Percentiles rank a stretch among this genome's conserved stretches.
Conservation (phyloP, 768 basidiomycete genomes). For the Pisolithus orientalis region DNA sequence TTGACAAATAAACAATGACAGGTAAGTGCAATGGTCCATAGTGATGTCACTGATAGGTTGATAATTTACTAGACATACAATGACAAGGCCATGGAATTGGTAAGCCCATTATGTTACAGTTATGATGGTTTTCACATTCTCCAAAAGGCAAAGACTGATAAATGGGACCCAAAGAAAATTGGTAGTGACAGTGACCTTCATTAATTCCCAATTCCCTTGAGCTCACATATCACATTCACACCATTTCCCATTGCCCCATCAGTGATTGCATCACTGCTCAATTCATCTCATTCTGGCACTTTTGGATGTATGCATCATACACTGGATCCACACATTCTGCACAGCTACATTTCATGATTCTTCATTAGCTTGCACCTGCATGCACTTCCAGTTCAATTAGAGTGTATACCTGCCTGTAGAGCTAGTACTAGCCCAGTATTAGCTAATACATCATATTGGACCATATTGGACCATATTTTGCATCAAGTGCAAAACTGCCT, state of each 20-base stretch:
- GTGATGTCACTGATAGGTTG: too few species aligned
- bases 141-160: background rate
- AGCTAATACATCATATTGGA: too few species aligned
- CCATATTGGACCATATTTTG: too few species aligned
- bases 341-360: background rate
- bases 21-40: too few species aligned
- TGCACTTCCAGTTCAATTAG: background rate
- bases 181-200: background rate
- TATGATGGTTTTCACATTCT: background rate
- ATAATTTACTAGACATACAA: background rate
- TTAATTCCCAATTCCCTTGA: background rate
- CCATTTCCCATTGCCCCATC: too few species aligned
- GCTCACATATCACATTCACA: background rate
- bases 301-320: background rate
- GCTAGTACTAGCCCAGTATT: background rate
- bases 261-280: too few species aligned
- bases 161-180: conserved; percentile 2
- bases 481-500: too few species aligned
- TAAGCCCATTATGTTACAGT: background rate
- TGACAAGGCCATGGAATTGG: background rate
- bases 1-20: background rate
- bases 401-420: too few species aligned
- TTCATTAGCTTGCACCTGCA: background rate
- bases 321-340: too few species aligned
- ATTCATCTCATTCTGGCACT: too few species aligned